A percentile compares a stretch with the other conserved stretches of the same genome.
These are phyloP conservation scores for Trypethelium eluteriae DNA, from an alignment of 495 filamentous ascomycete species.

Conservation along the genomic window DNA sequence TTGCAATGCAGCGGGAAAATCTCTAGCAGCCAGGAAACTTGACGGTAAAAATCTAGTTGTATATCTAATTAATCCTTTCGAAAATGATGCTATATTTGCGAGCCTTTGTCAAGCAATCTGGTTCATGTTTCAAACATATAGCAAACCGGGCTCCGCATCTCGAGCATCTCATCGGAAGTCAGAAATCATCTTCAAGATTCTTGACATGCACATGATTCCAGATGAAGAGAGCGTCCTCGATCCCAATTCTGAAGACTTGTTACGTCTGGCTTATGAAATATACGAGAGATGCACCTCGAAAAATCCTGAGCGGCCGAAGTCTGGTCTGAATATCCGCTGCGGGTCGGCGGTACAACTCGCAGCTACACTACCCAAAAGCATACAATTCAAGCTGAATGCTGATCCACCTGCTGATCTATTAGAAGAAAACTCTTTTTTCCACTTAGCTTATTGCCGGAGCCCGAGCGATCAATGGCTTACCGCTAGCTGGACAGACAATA, in stretches of 20 bases:
- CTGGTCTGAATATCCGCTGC: conserved; percentile 38
- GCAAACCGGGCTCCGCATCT: conserved; percentile 24
- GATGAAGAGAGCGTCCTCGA: conserved; percentile 58
- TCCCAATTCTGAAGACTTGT: conserved; percentile 58
- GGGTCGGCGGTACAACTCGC: conserved; percentile 72
- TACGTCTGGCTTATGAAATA: conserved; percentile 68
- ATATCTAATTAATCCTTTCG: conserved; percentile 77
- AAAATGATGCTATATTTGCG: conserved; percentile 54
- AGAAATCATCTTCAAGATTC: conserved; percentile 74
- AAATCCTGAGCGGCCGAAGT: conserved; percentile 38
- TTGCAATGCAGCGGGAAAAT: neutral
- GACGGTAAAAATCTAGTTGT: conserved; percentile 45
- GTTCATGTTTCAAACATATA: conserved; percentile 63
- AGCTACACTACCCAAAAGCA: conserved; percentile 56
- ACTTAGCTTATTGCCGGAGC: conserved; percentile 78
- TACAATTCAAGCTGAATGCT: conserved; percentile 69
- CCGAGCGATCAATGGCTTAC: conserved; percentile 79
- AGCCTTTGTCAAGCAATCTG: conserved; percentile 75
- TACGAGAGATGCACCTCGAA: conserved; percentile 69
- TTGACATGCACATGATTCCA: conserved; percentile 64
- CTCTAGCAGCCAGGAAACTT: neutral
- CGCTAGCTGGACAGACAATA: conserved; percentile 86
- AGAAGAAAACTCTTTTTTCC: conserved; percentile 76
- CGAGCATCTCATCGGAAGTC: neutral
- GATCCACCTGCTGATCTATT: conserved; percentile 64